Percentiles rank a stretch among this genome's conserved stretches.
Conservation (phyloP, 2,329 filamentous ascomycete genomes). For the Fusarium acutatum region DNA sequence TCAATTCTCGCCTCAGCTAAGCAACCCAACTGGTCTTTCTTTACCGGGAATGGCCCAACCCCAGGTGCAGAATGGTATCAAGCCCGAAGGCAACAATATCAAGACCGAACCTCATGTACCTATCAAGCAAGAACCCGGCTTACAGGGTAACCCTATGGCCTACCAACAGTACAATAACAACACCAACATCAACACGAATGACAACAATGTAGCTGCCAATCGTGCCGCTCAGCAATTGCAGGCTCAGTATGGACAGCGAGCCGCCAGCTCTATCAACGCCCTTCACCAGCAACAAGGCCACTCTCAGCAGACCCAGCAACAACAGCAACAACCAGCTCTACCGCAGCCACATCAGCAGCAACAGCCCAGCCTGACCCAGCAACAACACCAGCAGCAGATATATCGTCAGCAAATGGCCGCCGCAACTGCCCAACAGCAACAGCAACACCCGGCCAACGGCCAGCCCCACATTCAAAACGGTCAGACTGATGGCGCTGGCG, state of each 20-base stretch:
- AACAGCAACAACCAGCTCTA: constrained; percentile 27
- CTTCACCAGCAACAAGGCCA: constrained; percentile 55
- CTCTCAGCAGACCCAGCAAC: constrained; percentile 37
- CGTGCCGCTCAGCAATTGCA: constrained; percentile 67
- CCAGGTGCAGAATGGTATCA: constrained; percentile 49
- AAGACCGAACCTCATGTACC: constrained; percentile 59
- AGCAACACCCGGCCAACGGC: constrained; percentile 47
- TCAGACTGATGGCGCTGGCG: constrained; percentile 79
- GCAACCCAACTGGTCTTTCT: constrained; percentile 39
- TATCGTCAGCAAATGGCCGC: constrained; percentile 44
- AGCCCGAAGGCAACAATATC: constrained; percentile 54
- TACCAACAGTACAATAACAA: constrained; percentile 46
- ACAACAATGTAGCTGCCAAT: constrained; percentile 56
- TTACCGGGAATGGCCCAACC: constrained; percentile 43
- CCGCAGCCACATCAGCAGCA: constrained; percentile 46
- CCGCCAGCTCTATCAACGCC: constrained; percentile 72
- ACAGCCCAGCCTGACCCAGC: constrained; percentile 42
- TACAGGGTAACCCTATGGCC: constrained; percentile 44
- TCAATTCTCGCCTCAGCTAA: constrained; percentile 44
- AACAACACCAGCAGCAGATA: constrained; percentile 46
- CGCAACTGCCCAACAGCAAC: constrained; percentile 43
- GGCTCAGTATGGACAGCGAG: constrained; percentile 68
- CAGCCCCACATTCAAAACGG: constrained; percentile 48
- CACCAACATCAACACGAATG: constrained; percentile 37
- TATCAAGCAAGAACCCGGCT: constrained; percentile 55